phyloP scores from a whole-genome alignment of 768 basidiomycete species.

The Flagelloscypha sp. region DNA sequence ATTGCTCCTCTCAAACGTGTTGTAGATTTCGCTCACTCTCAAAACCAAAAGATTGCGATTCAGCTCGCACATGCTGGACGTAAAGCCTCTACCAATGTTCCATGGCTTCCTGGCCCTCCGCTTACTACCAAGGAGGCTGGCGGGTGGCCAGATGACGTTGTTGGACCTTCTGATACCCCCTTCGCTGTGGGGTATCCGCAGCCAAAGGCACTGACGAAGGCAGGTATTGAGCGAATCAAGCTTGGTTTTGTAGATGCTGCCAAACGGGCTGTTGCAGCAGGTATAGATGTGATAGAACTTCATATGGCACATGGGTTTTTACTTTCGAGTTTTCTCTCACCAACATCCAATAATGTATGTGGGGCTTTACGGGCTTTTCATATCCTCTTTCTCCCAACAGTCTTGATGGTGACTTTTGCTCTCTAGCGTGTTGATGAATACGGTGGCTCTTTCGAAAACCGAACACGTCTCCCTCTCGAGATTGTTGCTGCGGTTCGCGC shows the following conservation, averaged over 20 bases:
- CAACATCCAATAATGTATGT: slow-evolving; percentile 51
- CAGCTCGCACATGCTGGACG: slow-evolving; percentile 74
- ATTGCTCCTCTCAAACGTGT: slow-evolving; percentile 37
- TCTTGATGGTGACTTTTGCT: too few relatives aligned
- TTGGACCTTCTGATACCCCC: slow-evolving; percentile 47
- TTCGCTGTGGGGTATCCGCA: slow-evolving; percentile 33
- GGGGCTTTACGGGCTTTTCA: too few relatives aligned
- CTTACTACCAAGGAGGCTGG: slow-evolving; percentile 27
- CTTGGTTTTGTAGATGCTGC: slow-evolving; percentile 46
- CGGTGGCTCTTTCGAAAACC: slow-evolving; percentile 43
- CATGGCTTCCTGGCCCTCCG: slow-evolving; percentile 42
- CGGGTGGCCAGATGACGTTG: slow-evolving; percentile 51
- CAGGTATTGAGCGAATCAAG: slow-evolving; percentile 50
- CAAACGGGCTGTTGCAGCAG: slow-evolving; percentile 46
- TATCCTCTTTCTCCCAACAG: too few relatives aligned
- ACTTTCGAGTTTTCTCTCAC: slow-evolving; percentile 49
- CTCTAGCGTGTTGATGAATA: slow-evolving; percentile 42
- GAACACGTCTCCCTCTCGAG: slow-evolving; percentile 39
- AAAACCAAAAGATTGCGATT: slow-evolving; percentile 61
- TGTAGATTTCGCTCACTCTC: slow-evolving; percentile 65
- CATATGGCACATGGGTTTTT: slow-evolving; percentile 62
- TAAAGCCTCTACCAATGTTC: slow-evolving; percentile 58
- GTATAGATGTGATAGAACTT: slow-evolving; percentile 55
- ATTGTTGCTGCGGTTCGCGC: slow-evolving; percentile 39
- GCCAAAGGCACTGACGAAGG: slow-evolving; percentile 49